A percentile compares a stretch with the other conserved stretches of the same genome.
Conservation (phyloP, 345 rosid species). For the Psidium guajava region DNA sequence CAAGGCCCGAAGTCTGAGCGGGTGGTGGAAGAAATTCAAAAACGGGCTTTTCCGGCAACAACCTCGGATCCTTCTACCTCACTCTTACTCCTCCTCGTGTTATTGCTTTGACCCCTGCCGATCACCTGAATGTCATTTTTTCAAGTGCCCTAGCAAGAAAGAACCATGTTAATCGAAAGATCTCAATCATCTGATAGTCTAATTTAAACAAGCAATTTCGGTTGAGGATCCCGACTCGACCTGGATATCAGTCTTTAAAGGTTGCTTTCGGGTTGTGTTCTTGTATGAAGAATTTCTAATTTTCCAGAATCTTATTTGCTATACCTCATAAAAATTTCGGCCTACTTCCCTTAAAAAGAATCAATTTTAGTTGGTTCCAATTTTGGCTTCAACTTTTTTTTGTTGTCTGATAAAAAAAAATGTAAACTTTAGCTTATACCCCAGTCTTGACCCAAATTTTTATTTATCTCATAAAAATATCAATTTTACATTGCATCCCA, state of each 20-base stretch:
- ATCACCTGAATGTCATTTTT: neutral
- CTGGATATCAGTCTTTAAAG: neutral
- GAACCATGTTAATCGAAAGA: neutral
- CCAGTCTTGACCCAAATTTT: neutral
- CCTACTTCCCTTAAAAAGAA: neutral
- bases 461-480: neutral
- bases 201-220: neutral
- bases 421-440: neutral
- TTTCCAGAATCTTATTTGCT: neutral
- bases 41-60: neutral
- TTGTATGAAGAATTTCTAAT: neutral
- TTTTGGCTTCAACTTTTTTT: neutral
- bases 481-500: neutral
- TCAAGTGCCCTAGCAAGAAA: neutral
- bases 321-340: neutral
- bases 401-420: neutral
- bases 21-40: neutral
- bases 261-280: neutral
- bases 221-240: neutral
- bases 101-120: neutral
- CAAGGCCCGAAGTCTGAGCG: neutral
- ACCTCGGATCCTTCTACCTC: neutral
- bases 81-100: neutral
- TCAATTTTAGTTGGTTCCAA: accelerated
- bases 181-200: neutral